Conservation (phyloP, 495 filamentous ascomycete genomes). For the Penicillium fimorum region DNA sequence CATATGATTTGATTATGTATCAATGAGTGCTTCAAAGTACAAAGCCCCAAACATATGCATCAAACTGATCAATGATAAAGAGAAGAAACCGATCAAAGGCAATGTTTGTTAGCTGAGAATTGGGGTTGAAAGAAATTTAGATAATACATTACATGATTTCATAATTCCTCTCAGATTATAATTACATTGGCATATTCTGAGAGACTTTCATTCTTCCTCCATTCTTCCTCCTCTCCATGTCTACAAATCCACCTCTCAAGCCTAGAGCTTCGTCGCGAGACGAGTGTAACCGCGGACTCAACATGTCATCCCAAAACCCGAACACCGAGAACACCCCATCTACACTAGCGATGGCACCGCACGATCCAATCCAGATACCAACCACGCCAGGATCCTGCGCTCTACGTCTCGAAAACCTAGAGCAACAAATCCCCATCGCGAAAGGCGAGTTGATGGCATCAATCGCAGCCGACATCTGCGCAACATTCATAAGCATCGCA, state of each 20-base stretch:
- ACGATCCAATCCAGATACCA: neutral
- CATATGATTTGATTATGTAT: neutral
- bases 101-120: slow-evolving; percentile 1
- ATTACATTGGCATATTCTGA: neutral
- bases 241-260: neutral
- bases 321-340: neutral
- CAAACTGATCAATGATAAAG: neutral
- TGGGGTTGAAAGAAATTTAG: neutral
- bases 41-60: neutral
- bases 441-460: slow-evolving; percentile 28
- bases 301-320: neutral
- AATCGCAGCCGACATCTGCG: slow-evolving; percentile 33
- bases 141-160: neutral
- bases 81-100: neutral
- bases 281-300: neutral
- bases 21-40: neutral
- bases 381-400: slow-evolving; percentile 1
- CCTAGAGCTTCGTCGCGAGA: neutral
- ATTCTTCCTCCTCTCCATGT: neutral
- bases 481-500: slow-evolving; percentile 26
- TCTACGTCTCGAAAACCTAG: slow-evolving; percentile 25
- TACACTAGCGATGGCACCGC: neutral
- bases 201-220: neutral
- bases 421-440: slow-evolving; percentile 6
- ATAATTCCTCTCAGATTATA: neutral